Percentiles rank a stretch among this genome's conserved stretches.
phyloP scores from a whole-genome alignment of 1,139 yeast genomes.

The Yamadazyma friedrichii region DNA sequence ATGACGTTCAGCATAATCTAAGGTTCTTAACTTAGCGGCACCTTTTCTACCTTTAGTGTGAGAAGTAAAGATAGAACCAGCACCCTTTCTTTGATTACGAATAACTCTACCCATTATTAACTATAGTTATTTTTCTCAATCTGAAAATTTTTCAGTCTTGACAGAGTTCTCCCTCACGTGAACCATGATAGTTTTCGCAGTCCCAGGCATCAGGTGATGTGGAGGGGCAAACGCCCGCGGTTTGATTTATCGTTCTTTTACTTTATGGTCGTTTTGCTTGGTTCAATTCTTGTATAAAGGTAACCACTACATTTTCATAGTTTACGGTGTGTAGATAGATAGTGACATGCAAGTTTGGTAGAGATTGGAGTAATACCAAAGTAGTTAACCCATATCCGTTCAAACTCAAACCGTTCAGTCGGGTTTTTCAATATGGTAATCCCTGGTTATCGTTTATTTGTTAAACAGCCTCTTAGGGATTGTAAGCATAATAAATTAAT shows the following conservation, averaged over 20 bases:
- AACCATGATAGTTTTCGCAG: not conserved
- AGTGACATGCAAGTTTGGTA: not conserved
- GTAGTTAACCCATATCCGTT: too few relatives aligned
- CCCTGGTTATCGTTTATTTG: too few relatives aligned
- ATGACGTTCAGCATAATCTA: conserved; percentile 99
- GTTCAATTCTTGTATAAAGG: too few relatives aligned
- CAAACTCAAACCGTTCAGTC: too few relatives aligned
- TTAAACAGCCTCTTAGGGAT: too few relatives aligned
- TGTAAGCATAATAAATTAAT: too few relatives aligned
- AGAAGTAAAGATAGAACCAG: conserved; percentile 99
- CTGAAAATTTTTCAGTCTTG: conserved; percentile 5
- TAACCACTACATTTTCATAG: too few relatives aligned
- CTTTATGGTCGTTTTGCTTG: too few relatives aligned
- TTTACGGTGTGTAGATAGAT: too few relatives aligned
- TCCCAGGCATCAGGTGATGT: not conserved
- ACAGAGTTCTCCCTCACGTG: conserved; percentile 1
- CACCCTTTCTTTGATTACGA: conserved; percentile 99
- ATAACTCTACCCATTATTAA: conserved; percentile 84
- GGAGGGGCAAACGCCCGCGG: not conserved
- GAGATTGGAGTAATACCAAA: not conserved
- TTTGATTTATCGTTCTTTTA: too few relatives aligned
- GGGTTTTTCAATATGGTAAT: not conserved
- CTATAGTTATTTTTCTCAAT: conserved; percentile 4
- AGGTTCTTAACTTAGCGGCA: conserved; percentile 99
- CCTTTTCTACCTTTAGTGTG: conserved; percentile 99